Evolutionary conservation across 768 basidiomycete genomes (phyloP), one percentile per base, ranked within the genome.

Genomic region (Tricholoma flavovirens): DNA sequence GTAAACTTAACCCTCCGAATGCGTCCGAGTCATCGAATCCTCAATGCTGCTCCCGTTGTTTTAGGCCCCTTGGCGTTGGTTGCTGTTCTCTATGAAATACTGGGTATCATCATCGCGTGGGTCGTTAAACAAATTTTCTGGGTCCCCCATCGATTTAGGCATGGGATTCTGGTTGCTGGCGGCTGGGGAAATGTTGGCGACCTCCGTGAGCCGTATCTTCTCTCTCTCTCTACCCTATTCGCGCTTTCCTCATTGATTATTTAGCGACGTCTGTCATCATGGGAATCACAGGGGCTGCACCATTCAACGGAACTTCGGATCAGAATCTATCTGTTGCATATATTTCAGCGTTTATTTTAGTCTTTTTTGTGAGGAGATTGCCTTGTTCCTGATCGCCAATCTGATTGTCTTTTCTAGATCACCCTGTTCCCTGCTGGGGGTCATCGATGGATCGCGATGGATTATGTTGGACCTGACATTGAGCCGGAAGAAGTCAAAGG

Each of bases 111-210:
- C 6, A 73, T 84, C 21, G 81, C 83, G 0, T 83, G 76, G 73
- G 48, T 79, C n/a, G 69, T 83, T 53, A 80, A 79, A 49, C 78
- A 80, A 58, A 61, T 86, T 50, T 89, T 86, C 62, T 90, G 87
- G 82, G 87, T 90, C 2, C 89, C 89, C 1, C 84, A 88, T 63
- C 77, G 86, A 24, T 90, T 90, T 64, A 74, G 88, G 48, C 81
- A 83, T 62, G 90, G 88, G 0, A 75, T 90, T 21, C 62, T 90
- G 0, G 80, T 81, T 3, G 86, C 87, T 0, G 88, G 87, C 36
- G 81, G 78, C 3, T 90, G 82, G 81, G 78, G 75, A 8, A 90
- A 89, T 61, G 78, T 78, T 43, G 86, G 83, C 8, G 88, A 88
- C 63, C 79, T 90, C 30, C 84, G 87, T 88, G 62, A 64, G 83